phyloP scores from a whole-genome alignment of 495 filamentous ascomycete genomes.

The Aspergillus cristatus region DNA sequence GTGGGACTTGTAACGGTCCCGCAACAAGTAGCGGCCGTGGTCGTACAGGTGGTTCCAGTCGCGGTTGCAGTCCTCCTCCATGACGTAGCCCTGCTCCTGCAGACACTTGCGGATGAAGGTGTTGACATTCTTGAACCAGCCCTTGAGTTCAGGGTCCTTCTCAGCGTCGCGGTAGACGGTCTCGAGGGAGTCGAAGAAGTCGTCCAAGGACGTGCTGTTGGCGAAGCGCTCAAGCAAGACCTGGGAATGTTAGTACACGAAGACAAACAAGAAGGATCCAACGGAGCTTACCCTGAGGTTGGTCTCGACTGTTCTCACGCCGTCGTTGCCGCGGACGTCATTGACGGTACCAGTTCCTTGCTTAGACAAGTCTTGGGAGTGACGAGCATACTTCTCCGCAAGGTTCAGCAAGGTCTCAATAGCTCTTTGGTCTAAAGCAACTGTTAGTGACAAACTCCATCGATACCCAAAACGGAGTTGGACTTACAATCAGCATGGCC shows the following conservation, averaged over 20 bases:
- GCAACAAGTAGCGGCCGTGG: conserved; percentile 77
- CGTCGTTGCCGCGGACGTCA: conserved; percentile 52
- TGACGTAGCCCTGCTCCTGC: conserved; percentile 81
- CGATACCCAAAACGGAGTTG: too few relatives aligned
- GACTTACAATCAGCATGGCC: conserved; percentile 75
- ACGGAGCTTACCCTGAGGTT: conserved; percentile 65
- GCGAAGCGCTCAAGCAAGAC: conserved; percentile 90
- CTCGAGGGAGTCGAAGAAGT: conserved; percentile 79
- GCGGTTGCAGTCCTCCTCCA: conserved; percentile 70
- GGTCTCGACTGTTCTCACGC: conserved; percentile 60
- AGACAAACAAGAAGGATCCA: conserved; percentile 1
- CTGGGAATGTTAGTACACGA: conserved; percentile 47
- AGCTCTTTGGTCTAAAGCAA: conserved; percentile 59
- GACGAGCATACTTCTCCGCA: conserved; percentile 78
- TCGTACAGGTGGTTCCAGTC: conserved; percentile 84
- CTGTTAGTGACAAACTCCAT: background rate
- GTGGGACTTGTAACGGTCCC: conserved; percentile 78
- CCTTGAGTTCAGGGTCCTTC: conserved; percentile 72
- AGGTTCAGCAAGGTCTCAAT: conserved; percentile 75
- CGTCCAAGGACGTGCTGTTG: conserved; percentile 82
- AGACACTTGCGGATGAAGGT: conserved; percentile 69
- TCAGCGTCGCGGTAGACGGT: conserved; percentile 87
- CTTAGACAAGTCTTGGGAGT: conserved; percentile 52
- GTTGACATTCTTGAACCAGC: conserved; percentile 80
- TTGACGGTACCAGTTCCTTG: conserved; percentile 59